A percentile compares a stretch with the other conserved stretches of the same genome.
These are phyloP conservation scores for Ogataea nonfermentans DNA, from an alignment of 805 yeast genomes.

Conservation along the genomic window DNA sequence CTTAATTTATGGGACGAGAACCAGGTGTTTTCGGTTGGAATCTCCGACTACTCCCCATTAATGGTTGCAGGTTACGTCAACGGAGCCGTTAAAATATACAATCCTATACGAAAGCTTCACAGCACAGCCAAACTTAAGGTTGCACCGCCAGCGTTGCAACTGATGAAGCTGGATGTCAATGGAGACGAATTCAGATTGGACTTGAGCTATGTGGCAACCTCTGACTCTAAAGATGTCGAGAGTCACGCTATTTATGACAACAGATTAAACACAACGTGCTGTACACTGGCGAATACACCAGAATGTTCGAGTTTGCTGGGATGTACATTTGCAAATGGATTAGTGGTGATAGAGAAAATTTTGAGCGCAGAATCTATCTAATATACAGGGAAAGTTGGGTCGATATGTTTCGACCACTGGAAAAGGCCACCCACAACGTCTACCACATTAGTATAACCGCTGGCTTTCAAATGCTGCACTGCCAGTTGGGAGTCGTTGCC, in stretches of 20 bases:
- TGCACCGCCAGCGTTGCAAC: slow-evolving; percentile 17
- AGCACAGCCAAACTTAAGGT: slow-evolving; percentile 13
- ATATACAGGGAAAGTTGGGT: slow-evolving; percentile 61
- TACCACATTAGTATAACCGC: slow-evolving; percentile 47
- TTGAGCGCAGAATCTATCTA: slow-evolving; percentile 29
- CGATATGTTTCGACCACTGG: slow-evolving; percentile 63
- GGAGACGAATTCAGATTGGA: slow-evolving; percentile 24
- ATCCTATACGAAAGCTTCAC: slow-evolving; percentile 15
- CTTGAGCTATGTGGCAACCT: slow-evolving; percentile 17
- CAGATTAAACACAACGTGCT: slow-evolving; percentile 22
- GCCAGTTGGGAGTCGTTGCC: slow-evolving; percentile 93
- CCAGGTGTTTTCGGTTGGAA: slow-evolving; percentile 17
- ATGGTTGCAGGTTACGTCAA: slow-evolving; percentile 16
- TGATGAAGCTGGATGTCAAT: slow-evolving; percentile 25
- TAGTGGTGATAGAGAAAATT: slow-evolving; percentile 31
- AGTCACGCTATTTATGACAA: slow-evolving; percentile 13
- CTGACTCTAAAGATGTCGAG: slow-evolving; percentile 13
- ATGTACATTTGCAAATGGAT: slow-evolving; percentile 30
- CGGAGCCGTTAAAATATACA: slow-evolving; percentile 22
- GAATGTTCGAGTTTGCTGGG: slow-evolving; percentile 21
- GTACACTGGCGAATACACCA: slow-evolving; percentile 19
- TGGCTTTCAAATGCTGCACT: slow-evolving; percentile 50
- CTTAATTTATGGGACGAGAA: slow-evolving; percentile 19
- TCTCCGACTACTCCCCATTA: slow-evolving; percentile 19
- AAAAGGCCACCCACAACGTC: slow-evolving; percentile 80